Evolutionary conservation across 176 grass and related monocot species (phyloP), one percentile per base, ranked within the genome.

Genomic region (Eleusine indica): DNA sequence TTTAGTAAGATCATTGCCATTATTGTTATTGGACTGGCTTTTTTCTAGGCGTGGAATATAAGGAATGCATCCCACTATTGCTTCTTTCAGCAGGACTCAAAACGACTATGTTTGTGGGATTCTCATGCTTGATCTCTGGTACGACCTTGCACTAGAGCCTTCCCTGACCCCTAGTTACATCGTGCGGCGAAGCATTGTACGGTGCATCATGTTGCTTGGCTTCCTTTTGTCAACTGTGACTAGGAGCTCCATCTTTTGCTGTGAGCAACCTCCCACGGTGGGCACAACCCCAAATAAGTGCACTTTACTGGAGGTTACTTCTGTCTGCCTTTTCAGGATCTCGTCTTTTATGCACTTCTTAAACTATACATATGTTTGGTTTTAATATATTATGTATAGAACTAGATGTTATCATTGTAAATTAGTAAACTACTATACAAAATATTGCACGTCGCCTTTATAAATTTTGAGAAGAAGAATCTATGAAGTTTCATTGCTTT

Each of bases 41-140:
- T 74, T 88, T 65, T 80, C 39, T 80, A 76, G 29, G 30, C 75
- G 70, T 84, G 62, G 75, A 79, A 83, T 38, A 43, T 60, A 82
- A 86, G 78, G 65, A 75, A 88, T 75, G 83, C 62, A 78, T 78
- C 73, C 77, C 56, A 32, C 90, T 79, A 88, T 91, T 83, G 62
- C 79, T 70, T 86, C 75, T 83, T 84, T 82, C 28, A 64, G 78
- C 75, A 84, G 68, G 83, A 78, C 66, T 75, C 62, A 79, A 79
- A 87, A 81, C 79, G 70, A n/a, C 66, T 81, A 58, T 81, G 79
- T 35, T 79, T 46, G 37, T 79, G 68, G 69, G 80, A 87, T 87
- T 90, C 74, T 79, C 61, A 83, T 75, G 75, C 84, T 82, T 82
- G 52, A 41, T 74, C 38, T 86, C 77, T 64, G 73, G 78, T 64